Conservation (phyloP, 495 filamentous ascomycete genomes). For the Xeromyces bisporus region DNA sequence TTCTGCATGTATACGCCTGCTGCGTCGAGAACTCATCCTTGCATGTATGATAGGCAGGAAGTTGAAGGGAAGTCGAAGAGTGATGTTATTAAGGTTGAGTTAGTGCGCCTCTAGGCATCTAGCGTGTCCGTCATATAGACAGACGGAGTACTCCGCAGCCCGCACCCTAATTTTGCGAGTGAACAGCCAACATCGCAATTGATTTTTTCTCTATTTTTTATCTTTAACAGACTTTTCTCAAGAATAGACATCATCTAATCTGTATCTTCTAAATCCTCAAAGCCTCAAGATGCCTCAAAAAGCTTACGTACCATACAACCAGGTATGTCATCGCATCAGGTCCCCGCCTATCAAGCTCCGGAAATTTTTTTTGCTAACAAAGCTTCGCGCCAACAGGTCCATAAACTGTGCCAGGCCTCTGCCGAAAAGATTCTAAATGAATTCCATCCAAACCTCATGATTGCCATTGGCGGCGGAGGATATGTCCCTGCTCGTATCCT, state of each 20-base stretch:
- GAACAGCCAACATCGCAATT: no score
- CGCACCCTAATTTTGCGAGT: no score
- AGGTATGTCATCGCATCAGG: constrained; percentile 39
- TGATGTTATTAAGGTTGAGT: no score
- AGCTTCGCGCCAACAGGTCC: constrained; percentile 42
- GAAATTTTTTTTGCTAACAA: constrained; percentile 1
- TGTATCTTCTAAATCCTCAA: no score
- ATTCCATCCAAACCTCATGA: constrained; percentile 88
- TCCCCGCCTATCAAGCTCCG: not conserved
- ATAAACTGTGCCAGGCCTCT: constrained; percentile 84
- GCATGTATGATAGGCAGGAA: no score
- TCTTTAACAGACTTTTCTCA: constrained; percentile 1
- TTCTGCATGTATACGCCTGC: no score
- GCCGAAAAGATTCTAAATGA: constrained; percentile 65
- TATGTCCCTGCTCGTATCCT: constrained; percentile 96
- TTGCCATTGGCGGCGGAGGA: constrained; percentile 94
- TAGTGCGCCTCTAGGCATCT: no score
- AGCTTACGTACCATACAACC: constrained; percentile 87
- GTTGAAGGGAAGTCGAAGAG: no score
- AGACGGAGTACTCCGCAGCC: no score
- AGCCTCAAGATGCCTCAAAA: constrained; percentile 61
- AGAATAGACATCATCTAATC: constrained; percentile 1
- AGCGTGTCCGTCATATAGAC: no score
- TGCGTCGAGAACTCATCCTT: no score
- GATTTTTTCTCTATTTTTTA: constrained; percentile 3